Evolutionary conservation across 352 stramenopile species (phyloP).

Genomic region (Globisporangium paddicum): DNA sequence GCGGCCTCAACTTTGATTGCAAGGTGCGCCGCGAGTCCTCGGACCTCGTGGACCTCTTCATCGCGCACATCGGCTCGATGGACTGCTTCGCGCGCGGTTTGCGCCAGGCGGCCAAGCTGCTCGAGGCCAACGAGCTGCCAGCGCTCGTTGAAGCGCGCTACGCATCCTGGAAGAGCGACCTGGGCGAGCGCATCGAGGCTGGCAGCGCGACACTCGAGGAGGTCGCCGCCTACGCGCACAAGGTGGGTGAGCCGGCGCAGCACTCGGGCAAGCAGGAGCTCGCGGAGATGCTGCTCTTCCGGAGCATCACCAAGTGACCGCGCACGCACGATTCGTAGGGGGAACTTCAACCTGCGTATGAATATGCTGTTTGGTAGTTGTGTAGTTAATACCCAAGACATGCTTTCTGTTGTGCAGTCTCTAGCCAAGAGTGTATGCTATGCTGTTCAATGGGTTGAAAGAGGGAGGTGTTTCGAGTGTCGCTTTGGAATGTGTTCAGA

Average conservation of each 20-base stretch:
- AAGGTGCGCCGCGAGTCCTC: slow-evolving; percentile 82
- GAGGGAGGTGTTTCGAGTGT: no score
- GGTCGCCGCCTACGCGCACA: slow-evolving; percentile 34
- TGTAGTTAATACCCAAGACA: no score
- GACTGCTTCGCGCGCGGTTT: slow-evolving; percentile 77
- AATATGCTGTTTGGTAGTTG: slow-evolving; percentile 6
- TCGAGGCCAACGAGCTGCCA: slow-evolving; percentile 47
- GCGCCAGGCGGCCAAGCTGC: slow-evolving; percentile 60
- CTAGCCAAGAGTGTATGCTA: neutral
- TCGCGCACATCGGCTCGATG: slow-evolving; percentile 84
- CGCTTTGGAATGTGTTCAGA: no score
- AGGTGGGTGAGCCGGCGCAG: slow-evolving; percentile 52
- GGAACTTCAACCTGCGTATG: neutral
- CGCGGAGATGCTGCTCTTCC: slow-evolving; percentile 62
- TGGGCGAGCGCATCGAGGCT: slow-evolving; percentile 57
- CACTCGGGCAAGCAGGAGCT: slow-evolving; percentile 73
- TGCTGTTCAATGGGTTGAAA: no score
- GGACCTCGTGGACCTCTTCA: slow-evolving; percentile 77
- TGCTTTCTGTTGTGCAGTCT: no score
- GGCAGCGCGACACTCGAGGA: slow-evolving; percentile 64
- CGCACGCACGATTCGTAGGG: neutral
- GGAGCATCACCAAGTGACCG: slow-evolving; percentile 17
- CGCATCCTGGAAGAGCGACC: slow-evolving; percentile 48
- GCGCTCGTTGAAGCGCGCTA: slow-evolving; percentile 60
- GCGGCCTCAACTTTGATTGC: slow-evolving; percentile 85